These are phyloP conservation scores for Aspergillus sp. DNA, from an alignment of 2,329 filamentous ascomycete species.

Conservation along the genomic window DNA sequence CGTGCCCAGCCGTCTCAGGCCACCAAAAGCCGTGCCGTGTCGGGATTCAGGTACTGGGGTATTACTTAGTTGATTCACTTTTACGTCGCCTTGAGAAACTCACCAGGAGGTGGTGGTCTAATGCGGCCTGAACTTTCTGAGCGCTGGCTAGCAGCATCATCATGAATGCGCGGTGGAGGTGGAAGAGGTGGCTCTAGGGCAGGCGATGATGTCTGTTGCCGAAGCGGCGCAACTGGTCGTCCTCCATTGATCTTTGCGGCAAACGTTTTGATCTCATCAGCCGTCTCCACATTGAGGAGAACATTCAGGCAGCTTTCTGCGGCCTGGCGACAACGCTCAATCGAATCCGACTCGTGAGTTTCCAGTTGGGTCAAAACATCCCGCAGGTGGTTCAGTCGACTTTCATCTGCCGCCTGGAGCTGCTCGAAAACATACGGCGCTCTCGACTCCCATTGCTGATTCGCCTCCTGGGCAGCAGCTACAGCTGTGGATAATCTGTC, in stretches of 20 bases:
- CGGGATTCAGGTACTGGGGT: conserved; percentile 41
- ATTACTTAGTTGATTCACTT: conserved; percentile 13
- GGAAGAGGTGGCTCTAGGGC: conserved; percentile 39
- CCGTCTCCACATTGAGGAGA: conserved; percentile 83
- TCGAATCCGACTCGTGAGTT: conserved; percentile 87
- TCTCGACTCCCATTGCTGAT: conserved; percentile 88
- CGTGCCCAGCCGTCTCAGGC: conserved; percentile 51
- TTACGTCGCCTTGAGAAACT: conserved; percentile 26
- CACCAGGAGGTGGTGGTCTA: conserved; percentile 39
- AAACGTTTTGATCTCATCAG: conserved; percentile 73
- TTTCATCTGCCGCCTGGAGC: conserved; percentile 88
- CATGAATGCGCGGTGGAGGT: conserved; percentile 48
- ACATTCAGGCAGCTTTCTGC: conserved; percentile 80
- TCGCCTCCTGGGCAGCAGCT: conserved; percentile 75
- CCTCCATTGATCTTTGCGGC: conserved; percentile 44
- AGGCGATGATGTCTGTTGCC: conserved; percentile 30
- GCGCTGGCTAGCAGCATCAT: conserved; percentile 61
- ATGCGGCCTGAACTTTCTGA: conserved; percentile 53
- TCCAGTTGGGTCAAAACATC: conserved; percentile 91
- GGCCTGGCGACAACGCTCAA: conserved; percentile 73
- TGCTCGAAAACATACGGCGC: conserved; percentile 94
- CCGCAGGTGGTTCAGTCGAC: conserved; percentile 83
- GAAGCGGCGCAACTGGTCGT: conserved; percentile 35
- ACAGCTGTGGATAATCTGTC: conserved; percentile 78
- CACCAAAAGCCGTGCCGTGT: conserved; percentile 49